Conservation (phyloP, 805 yeast genomes). For the Ogataea nitratoaversa region DNA sequence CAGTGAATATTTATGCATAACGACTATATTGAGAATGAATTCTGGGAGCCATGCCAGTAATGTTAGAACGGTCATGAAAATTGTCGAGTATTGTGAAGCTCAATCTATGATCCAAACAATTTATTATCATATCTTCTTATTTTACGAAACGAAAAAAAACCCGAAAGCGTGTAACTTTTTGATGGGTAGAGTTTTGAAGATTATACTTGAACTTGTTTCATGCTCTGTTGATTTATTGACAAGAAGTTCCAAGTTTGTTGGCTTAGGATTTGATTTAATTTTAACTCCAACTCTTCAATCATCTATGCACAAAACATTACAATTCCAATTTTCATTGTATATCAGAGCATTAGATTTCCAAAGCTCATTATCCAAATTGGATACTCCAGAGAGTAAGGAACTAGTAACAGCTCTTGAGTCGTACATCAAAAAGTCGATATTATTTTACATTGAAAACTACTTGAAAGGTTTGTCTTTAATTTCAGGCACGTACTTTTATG, state of each 20-base stretch:
- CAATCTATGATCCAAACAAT: conserved; percentile 35
- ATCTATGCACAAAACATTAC: conserved; percentile 36
- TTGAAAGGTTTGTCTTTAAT: conserved; percentile 38
- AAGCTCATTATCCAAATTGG: conserved; percentile 11
- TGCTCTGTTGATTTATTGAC: conserved; percentile 34
- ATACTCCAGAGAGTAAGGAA: conserved; percentile 3
- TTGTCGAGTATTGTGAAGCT: conserved; percentile 22
- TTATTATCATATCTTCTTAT: conserved; percentile 38
- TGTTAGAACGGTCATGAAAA: conserved; percentile 19
- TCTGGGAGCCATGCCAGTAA: conserved; percentile 18
- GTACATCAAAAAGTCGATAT: conserved; percentile 14
- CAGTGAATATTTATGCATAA: conserved; percentile 29
- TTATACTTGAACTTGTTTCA: conserved; percentile 32
- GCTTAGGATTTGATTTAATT: conserved; percentile 35
- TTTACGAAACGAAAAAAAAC: conserved; percentile 34
- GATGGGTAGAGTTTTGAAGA: conserved; percentile 31
- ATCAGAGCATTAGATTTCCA: conserved; percentile 29
- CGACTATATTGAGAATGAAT: conserved; percentile 24
- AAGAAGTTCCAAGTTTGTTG: conserved; percentile 25
- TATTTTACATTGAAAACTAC: conserved; percentile 40
- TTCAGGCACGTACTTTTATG: conserved; percentile 58
- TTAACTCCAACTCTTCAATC: conserved; percentile 35
- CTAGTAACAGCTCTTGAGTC: conserved; percentile 10
- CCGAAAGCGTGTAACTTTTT: conserved; percentile 34
- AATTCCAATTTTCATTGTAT: conserved; percentile 23